A percentile compares a stretch with the other conserved stretches of the same genome.
Conservation (phyloP, 768 basidiomycete genomes). For the Boletales sp. region DNA sequence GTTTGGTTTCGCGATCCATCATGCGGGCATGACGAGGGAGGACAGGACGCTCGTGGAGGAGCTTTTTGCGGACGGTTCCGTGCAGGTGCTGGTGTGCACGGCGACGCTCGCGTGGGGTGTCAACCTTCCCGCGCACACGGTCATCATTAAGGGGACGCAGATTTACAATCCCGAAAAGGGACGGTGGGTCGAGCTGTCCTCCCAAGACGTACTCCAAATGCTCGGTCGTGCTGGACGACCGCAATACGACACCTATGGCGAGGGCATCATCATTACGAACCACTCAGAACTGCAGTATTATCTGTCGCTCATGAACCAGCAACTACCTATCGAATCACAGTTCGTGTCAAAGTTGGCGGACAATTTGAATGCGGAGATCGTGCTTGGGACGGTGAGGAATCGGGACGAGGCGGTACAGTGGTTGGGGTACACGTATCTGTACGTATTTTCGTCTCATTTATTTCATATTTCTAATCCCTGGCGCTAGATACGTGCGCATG, state of each 20-base stretch:
- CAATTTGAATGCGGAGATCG: slow-evolving; percentile 96
- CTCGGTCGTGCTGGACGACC: slow-evolving; percentile 96
- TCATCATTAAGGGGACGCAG: slow-evolving; percentile 99
- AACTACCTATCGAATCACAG: slow-evolving; percentile 95
- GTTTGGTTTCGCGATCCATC: slow-evolving; percentile 97
- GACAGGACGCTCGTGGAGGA: slow-evolving; percentile 93
- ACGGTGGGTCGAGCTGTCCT: slow-evolving; percentile 92
- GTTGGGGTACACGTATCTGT: slow-evolving; percentile 94
- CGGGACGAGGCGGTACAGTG: slow-evolving; percentile 97
- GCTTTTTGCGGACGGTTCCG: slow-evolving; percentile 85
- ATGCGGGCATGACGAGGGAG: slow-evolving; percentile 92
- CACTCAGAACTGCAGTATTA: slow-evolving; percentile 97
- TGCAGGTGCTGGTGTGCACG: slow-evolving; percentile 95
- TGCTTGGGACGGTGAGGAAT: slow-evolving; percentile 91
- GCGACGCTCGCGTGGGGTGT: slow-evolving; percentile 99
- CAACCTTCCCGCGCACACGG: slow-evolving; percentile 94
- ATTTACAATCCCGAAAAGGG: slow-evolving; percentile 99
- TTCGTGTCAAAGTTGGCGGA: slow-evolving; percentile 91
- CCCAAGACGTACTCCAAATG: slow-evolving; percentile 98
- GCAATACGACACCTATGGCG: slow-evolving; percentile 95
- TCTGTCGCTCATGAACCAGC: slow-evolving; percentile 91
- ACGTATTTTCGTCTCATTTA: slow-evolving; percentile 14
- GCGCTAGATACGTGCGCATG: slow-evolving; percentile 86
- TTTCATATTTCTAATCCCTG: slow-evolving; percentile 4
- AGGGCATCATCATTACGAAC: slow-evolving; percentile 98